Base-by-base conservation (phyloP, 2,329 filamentous ascomycete species). In the Stromatinia cepivora region DNA sequence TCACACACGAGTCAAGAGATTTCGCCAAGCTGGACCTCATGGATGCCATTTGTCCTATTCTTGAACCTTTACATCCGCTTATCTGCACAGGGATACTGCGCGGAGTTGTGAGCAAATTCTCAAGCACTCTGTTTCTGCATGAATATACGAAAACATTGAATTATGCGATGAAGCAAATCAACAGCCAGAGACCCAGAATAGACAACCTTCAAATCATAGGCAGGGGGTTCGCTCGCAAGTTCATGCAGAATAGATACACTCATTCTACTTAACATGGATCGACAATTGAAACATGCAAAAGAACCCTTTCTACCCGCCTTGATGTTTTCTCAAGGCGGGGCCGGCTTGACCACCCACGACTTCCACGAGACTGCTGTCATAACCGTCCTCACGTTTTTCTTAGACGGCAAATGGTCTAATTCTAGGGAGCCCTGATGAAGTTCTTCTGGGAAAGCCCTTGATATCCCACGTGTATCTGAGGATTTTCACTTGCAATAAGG, bases 401-500 rank as follows among this genome's bases (percentile, higher is more conserved):
- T 20, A 61, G 31, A 15, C n/a, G 45, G 65, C 34, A 67, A 67
- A 15, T 45, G 53, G 34, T 48, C 52, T 36, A 54, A 39, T 34
- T 54, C 48, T 15, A 58, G 64, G 52, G 64, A 46, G 36, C 36
- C 65, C 42, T 42, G 65, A 48, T 42, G 65, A 62, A 54, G 46
- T 48, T 17, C 25, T 68, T 36, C 66, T 53, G 63, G 66, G 66
- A 54, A 63, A 39, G 48, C 28, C 66, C 66, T 54, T 68, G 66
- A 68, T 36, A 17, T 39, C 22, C 61, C 66, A 68, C 66, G 66
- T 64, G 58, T 25, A 36, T 58, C 39, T 22, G 53, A 39, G 39
- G 36, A 48, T 56, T 20, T 48, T 6, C 53, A 66, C 15, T 39
- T 34, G 31, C 15, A 58, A 22, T 22, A 59, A n/a, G 39, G 25